Base-by-base conservation (phyloP, 805 yeast genomes). In the Pichia gijzeniarum region DNA sequence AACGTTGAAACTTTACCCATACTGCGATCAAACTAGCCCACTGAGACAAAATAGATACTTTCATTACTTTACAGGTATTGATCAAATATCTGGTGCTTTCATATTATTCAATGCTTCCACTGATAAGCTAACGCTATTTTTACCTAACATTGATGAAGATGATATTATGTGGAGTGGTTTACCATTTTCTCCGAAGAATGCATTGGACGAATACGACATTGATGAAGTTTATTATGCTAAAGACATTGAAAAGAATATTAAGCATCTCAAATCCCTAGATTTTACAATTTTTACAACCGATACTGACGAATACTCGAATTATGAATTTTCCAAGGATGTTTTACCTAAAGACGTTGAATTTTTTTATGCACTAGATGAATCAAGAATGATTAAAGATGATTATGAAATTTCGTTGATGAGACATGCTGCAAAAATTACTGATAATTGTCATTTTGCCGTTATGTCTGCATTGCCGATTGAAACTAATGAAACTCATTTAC, bases 111-210 rank as follows among this genome's bases (percentile, higher is more conserved):
- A 77, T 40, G 57, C 80, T 33, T 58, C 53, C 3, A 53, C 63
- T 6, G 86, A 82, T 37, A 72, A 77, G 43, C 70, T 88, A 49
- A 78, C 81, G 0, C 67, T 91, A 21, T 91, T 84, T 58, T 69
- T 93, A 42, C 97, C 98, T 1, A 76, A 84, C 43, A 72, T 91
- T 34, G 96, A 89, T 58, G 67, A 74, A 36, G 98, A 93, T 37
- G 96, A 87, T 59, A 84, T 91, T 35, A 84, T 93, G 88, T 91
- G 99, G 99, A 82, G 93, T 47, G 99, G 99, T 0, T 59, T 83
- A 64, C 99, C 99, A 5, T 51, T 87, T 43, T 68, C 77, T 34
- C 51, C 72, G 3, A 81, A 82, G 39, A 80, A 82, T 17, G 96
- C 96, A 0, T 44, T 63, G 40, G 60, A 68, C 18, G 72, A 70